Conservation (phyloP, 2,329 filamentous ascomycete genomes). For the Botrytis elliptica region DNA sequence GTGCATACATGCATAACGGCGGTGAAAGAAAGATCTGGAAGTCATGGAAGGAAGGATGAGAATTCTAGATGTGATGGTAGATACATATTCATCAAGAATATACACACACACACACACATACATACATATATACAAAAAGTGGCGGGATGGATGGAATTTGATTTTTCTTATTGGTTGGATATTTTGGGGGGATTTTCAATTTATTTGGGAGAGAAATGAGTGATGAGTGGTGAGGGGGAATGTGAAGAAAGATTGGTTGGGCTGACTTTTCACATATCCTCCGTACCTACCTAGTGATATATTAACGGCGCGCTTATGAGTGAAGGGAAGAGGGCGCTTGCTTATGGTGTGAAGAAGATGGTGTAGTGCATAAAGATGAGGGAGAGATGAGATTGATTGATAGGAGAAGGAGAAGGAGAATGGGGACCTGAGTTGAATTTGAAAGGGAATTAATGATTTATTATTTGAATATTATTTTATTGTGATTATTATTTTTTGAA, state of each 20-base stretch:
- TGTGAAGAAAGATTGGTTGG: background rate
- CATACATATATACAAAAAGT: background rate
- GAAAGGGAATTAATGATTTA: background rate
- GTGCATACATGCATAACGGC: slow-evolving; percentile 28
- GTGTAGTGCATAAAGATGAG: background rate
- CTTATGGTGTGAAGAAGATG: background rate
- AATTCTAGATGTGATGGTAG: background rate
- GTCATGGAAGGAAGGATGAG: background rate
- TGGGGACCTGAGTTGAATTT: background rate
- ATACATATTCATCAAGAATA: background rate
- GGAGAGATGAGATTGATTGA: background rate
- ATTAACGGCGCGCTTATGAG: background rate
- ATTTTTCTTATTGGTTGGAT: slow-evolving; percentile 14
- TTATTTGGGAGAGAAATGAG: background rate
- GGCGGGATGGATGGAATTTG: background rate
- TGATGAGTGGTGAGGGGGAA: background rate
- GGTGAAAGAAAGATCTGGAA: slow-evolving; percentile 22
- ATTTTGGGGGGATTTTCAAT: too few species aligned
- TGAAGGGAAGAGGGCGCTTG: background rate
- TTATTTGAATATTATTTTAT: background rate
- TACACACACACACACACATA: background rate
- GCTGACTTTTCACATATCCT: background rate
- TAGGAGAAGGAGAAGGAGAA: background rate
- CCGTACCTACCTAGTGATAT: background rate
- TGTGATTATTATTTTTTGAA: background rate